Evolutionary conservation across 768 basidiomycete species (phyloP).

Genomic region (Mycena kentingensis): DNA sequence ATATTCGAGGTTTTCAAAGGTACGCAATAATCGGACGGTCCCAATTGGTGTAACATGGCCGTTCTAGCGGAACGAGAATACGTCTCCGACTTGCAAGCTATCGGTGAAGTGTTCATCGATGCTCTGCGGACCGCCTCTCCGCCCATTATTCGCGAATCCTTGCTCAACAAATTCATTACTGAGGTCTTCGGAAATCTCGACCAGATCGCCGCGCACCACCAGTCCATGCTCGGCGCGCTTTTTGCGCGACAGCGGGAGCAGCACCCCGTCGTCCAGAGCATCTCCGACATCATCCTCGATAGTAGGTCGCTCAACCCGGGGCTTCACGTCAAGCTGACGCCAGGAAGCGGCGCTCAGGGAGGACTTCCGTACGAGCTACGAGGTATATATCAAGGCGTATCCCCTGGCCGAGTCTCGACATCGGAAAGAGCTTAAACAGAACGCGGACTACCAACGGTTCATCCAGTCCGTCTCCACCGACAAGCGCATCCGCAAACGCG

Average conservation of each 20-base stretch:
- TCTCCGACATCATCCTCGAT: constrained; percentile 85
- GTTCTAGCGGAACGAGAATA: constrained; percentile 76
- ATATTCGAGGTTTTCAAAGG: constrained; percentile 86
- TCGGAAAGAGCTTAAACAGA: constrained; percentile 71
- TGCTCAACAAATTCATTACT: constrained; percentile 64
- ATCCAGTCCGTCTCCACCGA: constrained; percentile 63
- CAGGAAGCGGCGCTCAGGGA: constrained; percentile 45
- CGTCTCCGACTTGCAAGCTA: constrained; percentile 72
- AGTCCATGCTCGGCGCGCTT: constrained; percentile 69
- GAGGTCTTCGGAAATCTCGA: constrained; percentile 86
- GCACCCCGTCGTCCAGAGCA: constrained; percentile 77
- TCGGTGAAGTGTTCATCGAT: constrained; percentile 75
- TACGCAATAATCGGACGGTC: neutral
- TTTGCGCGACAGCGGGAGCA: constrained; percentile 82
- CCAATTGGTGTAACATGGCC: neutral
- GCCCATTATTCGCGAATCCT: constrained; percentile 59
- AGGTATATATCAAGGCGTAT: constrained; percentile 85
- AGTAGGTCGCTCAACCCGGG: constrained; percentile 43
- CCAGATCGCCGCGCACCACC: constrained; percentile 66
- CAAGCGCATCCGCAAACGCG: constrained; percentile 70
- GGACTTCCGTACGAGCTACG: constrained; percentile 68
- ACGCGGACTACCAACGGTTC: constrained; percentile 67
- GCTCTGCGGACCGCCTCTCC: constrained; percentile 63
- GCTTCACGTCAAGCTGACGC: no score
- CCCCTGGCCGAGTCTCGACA: constrained; percentile 84